Conservation (phyloP, 2,329 filamentous ascomycete genomes). For the Saccharata proteae region DNA sequence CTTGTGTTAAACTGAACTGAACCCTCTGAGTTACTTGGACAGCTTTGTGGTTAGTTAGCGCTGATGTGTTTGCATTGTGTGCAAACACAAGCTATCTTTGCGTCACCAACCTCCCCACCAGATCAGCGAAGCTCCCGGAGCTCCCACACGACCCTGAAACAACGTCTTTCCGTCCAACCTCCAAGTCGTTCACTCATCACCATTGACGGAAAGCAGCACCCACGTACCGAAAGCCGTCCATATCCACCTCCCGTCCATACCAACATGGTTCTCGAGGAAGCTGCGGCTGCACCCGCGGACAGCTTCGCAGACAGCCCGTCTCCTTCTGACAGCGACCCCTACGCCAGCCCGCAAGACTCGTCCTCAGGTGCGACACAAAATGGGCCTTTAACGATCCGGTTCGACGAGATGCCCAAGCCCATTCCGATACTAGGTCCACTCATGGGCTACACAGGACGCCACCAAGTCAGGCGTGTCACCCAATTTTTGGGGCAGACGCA, state of each 20-base stretch:
- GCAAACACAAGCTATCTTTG: too few species aligned
- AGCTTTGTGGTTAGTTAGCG: too few species aligned
- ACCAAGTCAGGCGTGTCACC: constrained; percentile 20
- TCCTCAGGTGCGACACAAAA: constrained; percentile 7
- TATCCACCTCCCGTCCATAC: not conserved
- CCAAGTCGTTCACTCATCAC: too few species aligned
- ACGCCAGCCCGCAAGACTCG: constrained; percentile 14
- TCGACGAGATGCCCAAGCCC: constrained; percentile 24
- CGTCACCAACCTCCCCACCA: too few species aligned
- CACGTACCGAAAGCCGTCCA: too few species aligned
- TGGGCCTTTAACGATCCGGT: constrained; percentile 20
- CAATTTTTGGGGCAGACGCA: constrained; percentile 16
- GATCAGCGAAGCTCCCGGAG: too few species aligned
- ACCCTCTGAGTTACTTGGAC: too few species aligned
- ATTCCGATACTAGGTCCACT: constrained; percentile 21
- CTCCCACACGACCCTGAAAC: too few species aligned
- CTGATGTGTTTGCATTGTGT: too few species aligned
- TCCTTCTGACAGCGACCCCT: constrained; percentile 26
- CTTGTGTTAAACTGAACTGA: too few species aligned
- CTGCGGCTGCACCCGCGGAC: constrained; percentile 18
- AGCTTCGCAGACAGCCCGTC: constrained; percentile 19
- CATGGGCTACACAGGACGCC: constrained; percentile 17
- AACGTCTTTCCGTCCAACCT: too few species aligned
- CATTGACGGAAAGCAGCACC: too few species aligned
- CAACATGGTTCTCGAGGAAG: constrained; percentile 31